phyloP scores from a whole-genome alignment of 208 protist species.

The Borovskyia barvae region DNA sequence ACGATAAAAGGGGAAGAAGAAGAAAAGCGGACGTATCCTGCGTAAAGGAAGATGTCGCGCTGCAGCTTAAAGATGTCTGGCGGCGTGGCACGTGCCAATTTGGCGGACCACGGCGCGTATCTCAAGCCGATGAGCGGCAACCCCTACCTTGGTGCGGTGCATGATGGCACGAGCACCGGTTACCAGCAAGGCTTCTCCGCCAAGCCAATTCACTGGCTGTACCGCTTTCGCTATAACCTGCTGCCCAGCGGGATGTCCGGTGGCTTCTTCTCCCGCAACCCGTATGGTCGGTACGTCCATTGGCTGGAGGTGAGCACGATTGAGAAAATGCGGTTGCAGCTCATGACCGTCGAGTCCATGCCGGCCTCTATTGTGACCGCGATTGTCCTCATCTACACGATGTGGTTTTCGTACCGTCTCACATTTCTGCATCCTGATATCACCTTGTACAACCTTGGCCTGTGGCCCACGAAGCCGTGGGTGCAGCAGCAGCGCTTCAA shows the following conservation, averaged over 20 bases:
- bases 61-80: slow-evolving; percentile 46
- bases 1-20: too few species aligned
- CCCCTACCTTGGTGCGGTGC: slow-evolving; percentile 62
- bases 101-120: slow-evolving; percentile 75
- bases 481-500: slow-evolving; percentile 84
- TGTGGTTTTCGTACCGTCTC: slow-evolving; percentile 78
- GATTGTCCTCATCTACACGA: slow-evolving; percentile 51
- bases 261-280: slow-evolving; percentile 83
- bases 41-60: slow-evolving; percentile 71
- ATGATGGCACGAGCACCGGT: slow-evolving; percentile 71
- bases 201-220: slow-evolving; percentile 78
- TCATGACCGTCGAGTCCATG: slow-evolving; percentile 54
- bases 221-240: slow-evolving; percentile 84
- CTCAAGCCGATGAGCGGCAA: slow-evolving; percentile 78
- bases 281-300: slow-evolving; percentile 79
- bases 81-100: slow-evolving; percentile 51
- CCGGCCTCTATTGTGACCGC: slow-evolving; percentile 42
- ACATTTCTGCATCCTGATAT: slow-evolving; percentile 81
- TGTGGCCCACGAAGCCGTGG: slow-evolving; percentile 81
- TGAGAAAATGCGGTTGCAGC: slow-evolving; percentile 76
- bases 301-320: slow-evolving; percentile 88
- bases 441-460: slow-evolving; percentile 81
- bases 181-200: slow-evolving; percentile 71
- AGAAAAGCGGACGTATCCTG: too few species aligned
- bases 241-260: slow-evolving; percentile 60